These are phyloP conservation scores for Mentha longifolia DNA, from an alignment of 257 asterid genomes.

Conservation along the genomic window DNA sequence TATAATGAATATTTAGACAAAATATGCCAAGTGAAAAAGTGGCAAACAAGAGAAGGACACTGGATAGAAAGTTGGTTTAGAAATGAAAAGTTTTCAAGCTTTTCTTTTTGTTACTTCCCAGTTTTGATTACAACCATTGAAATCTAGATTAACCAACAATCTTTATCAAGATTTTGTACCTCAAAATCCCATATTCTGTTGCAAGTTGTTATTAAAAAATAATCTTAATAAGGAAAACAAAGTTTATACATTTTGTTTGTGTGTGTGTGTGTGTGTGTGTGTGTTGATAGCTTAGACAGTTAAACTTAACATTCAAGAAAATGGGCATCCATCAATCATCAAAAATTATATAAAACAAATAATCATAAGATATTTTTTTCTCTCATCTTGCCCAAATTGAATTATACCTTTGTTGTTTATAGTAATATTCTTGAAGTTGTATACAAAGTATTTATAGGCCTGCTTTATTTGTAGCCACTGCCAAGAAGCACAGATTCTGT, in stretches of 20 bases:
- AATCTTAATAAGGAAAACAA: conserved; percentile 30
- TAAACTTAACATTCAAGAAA: conserved; percentile 62
- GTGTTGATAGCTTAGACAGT: conserved; percentile 49
- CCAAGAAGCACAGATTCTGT: conserved; percentile 70
- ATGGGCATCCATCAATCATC: conserved; percentile 76
- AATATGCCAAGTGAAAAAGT: conserved; percentile 34
- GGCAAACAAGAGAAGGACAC: conserved; percentile 45
- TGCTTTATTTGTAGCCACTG: conserved; percentile 60
- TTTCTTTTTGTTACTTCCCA: conserved; percentile 19
- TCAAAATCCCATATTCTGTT: conserved; percentile 14
- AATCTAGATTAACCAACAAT: conserved; percentile 14
- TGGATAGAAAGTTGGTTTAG: background rate
- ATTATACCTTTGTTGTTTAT: conserved; percentile 67
- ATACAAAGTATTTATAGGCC: conserved; percentile 32
- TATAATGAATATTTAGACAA: conserved; percentile 29
- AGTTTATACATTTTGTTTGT: background rate
- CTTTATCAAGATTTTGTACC: conserved; percentile 33
- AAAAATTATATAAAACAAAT: conserved; percentile 61
- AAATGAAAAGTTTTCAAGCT: conserved; percentile 28
- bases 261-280: background rate
- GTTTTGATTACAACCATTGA: conserved; percentile 44
- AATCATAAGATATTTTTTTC: conserved; percentile 50
- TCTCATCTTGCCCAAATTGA: conserved; percentile 44
- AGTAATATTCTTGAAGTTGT: conserved; percentile 60
- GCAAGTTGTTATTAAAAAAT: conserved; percentile 45